Base-by-base conservation (phyloP, 768 basidiomycete species). In the Podaxis pistillaris region DNA sequence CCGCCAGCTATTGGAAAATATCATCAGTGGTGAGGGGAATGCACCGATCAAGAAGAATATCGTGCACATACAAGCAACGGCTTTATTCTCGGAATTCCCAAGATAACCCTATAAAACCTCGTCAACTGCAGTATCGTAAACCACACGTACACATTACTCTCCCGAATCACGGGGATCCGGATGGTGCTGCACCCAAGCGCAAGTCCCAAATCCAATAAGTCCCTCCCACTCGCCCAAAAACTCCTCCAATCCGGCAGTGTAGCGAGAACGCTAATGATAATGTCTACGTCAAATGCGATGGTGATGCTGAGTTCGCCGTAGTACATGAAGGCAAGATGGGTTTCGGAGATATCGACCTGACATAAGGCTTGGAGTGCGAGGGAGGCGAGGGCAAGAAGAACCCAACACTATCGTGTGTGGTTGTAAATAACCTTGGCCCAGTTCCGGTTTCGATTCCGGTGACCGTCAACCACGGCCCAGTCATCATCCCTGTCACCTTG, bases 21-120 rank as follows among this genome's bases (percentile, higher is more conserved):
- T 53, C 41, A 52, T n/a, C 62, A 54, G 13, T n/a, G 41, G 52
- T 17, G 40, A 41, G 46, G 13, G 36, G 15, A n/a, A 26, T 15
- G 6, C 3, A 15, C 9, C 4, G 8, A 0, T 22, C 0, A 58
- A 61, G 58, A 50, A 17, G 22, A 13, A 28, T 19, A 22, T 5
- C 13, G 52, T 11, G 13, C 9, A 62, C 67, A 24, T 61, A 96
- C 94, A 77, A 98, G 73, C 33, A 98, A 75, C 0, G 90, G 91
- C 65, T 85, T 89, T 94, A 97, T 97, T 60, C 93, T 79, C 0
- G 95, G 96, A 19, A 97, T 85, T 53, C 88, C 90, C 56, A 98
- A 72, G 68, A 98, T 93, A 50, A 97, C 93, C 2, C 96, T 81
- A 72, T 98, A 97, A 76, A 96, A 98, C 68, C 96, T 80, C 67